A percentile compares a stretch with the other conserved stretches of the same genome.
These are phyloP conservation scores for Pyracantha coccinea DNA, from an alignment of 331 rosid genomes.

Conservation along the genomic window DNA sequence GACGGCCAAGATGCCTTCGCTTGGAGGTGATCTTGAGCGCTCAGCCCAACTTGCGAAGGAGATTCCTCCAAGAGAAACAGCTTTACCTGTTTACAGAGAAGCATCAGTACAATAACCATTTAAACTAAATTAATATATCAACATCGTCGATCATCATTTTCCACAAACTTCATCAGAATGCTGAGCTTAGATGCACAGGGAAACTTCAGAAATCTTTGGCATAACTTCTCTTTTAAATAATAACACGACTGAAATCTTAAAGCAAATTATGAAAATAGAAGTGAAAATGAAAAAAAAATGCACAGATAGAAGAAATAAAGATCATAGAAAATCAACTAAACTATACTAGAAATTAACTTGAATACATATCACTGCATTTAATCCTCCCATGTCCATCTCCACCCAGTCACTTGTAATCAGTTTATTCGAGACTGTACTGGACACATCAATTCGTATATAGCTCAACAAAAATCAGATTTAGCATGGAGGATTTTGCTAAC, in stretches of 20 bases:
- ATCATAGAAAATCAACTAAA: neutral
- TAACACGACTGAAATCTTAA: neutral
- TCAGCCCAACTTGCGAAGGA: slow-evolving; percentile 76
- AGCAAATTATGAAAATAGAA: neutral
- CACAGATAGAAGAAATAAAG: neutral
- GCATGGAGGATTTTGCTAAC: neutral
- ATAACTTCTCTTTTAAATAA: neutral
- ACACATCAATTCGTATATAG: neutral
- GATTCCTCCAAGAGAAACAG: slow-evolving; percentile 85
- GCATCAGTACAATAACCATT: slow-evolving; percentile 3
- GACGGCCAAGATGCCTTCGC: slow-evolving; percentile 55
- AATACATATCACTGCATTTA: neutral
- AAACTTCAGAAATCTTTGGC: neutral
- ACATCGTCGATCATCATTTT: neutral
- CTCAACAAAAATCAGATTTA: neutral
- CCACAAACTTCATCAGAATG: neutral
- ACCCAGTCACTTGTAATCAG: neutral
- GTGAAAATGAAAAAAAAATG: neutral
- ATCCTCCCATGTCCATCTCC: neutral
- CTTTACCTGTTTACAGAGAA: slow-evolving; percentile 46
- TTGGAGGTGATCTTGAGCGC: slow-evolving; percentile 92
- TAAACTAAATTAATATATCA: neutral
- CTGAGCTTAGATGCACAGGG: neutral
- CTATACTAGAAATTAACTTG: neutral
- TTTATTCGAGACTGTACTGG: neutral